Evolutionary conservation across 208 protist genomes (phyloP).

Genomic region (Wallacemonas sp.): DNA sequence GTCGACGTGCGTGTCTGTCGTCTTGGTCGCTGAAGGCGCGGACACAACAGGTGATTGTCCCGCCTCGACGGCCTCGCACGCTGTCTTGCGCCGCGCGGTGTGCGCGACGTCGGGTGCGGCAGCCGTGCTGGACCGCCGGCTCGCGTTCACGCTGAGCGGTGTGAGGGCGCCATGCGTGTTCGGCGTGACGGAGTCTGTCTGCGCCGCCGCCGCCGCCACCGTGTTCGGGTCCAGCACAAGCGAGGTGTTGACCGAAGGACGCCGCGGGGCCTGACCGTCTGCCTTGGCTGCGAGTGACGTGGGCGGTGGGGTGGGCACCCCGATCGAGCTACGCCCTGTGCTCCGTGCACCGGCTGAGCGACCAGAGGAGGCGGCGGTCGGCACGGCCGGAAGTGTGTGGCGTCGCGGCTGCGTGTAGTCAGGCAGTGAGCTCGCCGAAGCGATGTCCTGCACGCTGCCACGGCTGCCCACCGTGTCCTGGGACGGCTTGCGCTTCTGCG

Average conservation of each 20-base stretch:
- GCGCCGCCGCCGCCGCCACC: not conserved
- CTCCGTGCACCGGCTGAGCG: not conserved
- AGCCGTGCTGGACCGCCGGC: not conserved
- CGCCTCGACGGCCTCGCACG: not conserved
- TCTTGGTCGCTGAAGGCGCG: too few species aligned
- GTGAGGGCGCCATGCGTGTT: not conserved
- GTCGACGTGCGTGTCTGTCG: too few species aligned
- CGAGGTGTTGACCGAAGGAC: not conserved
- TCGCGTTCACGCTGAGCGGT: conserved; percentile 5
- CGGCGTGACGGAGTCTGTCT: not conserved
- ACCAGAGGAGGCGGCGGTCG: not conserved
- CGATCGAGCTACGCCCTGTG: not conserved
- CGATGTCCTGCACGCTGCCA: not conserved
- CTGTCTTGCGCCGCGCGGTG: conserved; percentile 2
- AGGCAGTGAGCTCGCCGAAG: not conserved
- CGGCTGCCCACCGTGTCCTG: too few species aligned
- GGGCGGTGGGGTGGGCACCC: not conserved
- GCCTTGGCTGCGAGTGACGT: not conserved
- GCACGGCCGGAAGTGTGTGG: not conserved
- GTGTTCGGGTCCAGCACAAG: not conserved
- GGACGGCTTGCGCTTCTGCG: not conserved
- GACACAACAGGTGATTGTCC: too few species aligned
- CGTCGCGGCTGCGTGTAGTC: not conserved
- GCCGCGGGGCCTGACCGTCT: not conserved
- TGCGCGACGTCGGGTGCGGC: not conserved